A percentile compares a stretch with the other conserved stretches of the same genome.
These are phyloP conservation scores for Rubus idaeus DNA, from an alignment of 306 rosid genomes.

Conservation along the genomic window DNA sequence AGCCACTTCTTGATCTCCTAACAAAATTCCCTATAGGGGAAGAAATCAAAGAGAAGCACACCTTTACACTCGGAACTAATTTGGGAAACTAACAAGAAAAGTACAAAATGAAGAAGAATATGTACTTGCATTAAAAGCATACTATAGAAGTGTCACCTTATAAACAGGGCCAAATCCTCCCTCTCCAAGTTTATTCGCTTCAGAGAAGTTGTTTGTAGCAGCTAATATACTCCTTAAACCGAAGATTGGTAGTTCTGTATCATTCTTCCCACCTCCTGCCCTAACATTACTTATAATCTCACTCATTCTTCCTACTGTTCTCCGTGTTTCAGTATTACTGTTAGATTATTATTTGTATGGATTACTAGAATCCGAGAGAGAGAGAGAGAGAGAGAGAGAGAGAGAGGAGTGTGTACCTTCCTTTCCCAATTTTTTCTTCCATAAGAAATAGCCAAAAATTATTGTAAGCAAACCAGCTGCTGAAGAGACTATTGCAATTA, in stretches of 20 bases:
- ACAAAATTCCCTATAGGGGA: background rate
- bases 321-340: background rate
- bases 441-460: background rate
- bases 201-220: slow-evolving; percentile 48
- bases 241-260: slow-evolving; percentile 38
- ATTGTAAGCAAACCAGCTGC: background rate
- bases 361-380: no score
- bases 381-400: background rate
- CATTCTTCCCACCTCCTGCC: slow-evolving; percentile 27
- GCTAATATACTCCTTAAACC: slow-evolving; percentile 27
- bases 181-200: slow-evolving; percentile 45
- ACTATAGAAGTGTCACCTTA: slow-evolving; percentile 29
- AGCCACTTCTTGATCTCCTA: slow-evolving; percentile 28
- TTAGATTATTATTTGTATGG: background rate
- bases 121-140: background rate
- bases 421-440: background rate
- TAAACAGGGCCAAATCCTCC: slow-evolving; percentile 70
- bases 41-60: background rate
- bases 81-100: background rate
- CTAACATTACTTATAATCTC: no score
- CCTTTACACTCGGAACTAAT: background rate
- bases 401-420: background rate
- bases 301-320: background rate
- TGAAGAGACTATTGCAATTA: background rate
- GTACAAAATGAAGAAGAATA: background rate